phyloP scores from a whole-genome alignment of 2,329 filamentous ascomycete genomes.

The Fusarium solani-melongenae region DNA sequence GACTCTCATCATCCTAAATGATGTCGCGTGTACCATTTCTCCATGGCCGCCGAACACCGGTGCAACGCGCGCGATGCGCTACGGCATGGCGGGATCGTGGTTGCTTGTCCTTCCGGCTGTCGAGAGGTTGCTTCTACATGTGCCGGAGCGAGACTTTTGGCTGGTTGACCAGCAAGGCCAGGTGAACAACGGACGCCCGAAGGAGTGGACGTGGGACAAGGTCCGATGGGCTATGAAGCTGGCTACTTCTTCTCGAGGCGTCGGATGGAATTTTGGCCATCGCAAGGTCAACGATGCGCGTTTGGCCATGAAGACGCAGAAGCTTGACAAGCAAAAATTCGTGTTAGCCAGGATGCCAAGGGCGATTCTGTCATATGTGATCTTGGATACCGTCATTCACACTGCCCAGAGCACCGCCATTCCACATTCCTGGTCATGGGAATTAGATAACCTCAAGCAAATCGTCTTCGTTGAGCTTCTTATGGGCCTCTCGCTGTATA shows the following conservation, averaged over 20 bases:
- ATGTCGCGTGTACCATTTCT: slow-evolving; percentile 13
- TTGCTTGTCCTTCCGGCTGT: slow-evolving; percentile 20
- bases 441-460: neutral
- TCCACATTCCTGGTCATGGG: slow-evolving; percentile 9
- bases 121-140: slow-evolving; percentile 16
- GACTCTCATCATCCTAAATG: slow-evolving; percentile 1
- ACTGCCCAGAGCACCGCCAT: neutral
- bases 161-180: slow-evolving; percentile 4
- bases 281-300: neutral
- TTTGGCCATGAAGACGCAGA: neutral
- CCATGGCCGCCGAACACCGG: slow-evolving; percentile 20
- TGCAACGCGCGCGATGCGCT: slow-evolving; percentile 18
- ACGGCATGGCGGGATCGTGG: slow-evolving; percentile 26
- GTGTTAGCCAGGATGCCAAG: neutral
- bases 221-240: slow-evolving; percentile 17
- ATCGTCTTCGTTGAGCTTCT: neutral
- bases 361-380: slow-evolving; percentile 3
- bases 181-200: neutral
- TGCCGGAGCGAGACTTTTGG: slow-evolving; percentile 22
- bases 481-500: slow-evolving; percentile 12
- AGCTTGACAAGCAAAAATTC: neutral
- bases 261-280: slow-evolving; percentile 27
- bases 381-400: slow-evolving; percentile 2
- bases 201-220: slow-evolving; percentile 11
- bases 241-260: slow-evolving; percentile 8